These are phyloP conservation scores for Aspergillus nidulans DNA, from an alignment of 495 filamentous ascomycete species.

Conservation along the genomic window DNA sequence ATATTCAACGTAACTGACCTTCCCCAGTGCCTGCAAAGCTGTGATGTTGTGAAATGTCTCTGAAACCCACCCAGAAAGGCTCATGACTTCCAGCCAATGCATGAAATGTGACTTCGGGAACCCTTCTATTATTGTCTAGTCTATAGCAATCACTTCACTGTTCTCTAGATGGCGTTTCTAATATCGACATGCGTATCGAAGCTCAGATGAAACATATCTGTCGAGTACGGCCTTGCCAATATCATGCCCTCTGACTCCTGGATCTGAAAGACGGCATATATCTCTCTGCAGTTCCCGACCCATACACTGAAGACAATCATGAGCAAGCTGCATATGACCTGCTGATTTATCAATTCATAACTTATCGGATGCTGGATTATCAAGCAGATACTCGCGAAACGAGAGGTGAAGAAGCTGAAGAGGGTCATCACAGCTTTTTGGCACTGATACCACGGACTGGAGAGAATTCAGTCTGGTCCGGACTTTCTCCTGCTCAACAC, in stretches of 20 bases:
- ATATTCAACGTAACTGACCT: no score
- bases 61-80: no score
- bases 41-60: no score
- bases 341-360: conserved; percentile 28
- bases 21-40: no score
- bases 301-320: conserved; percentile 29
- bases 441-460: conserved; percentile 22
- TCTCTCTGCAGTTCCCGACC: conserved; percentile 24
- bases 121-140: conserved; percentile 1
- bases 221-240: conserved; percentile 19
- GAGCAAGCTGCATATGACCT: not conserved
- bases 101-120: no score
- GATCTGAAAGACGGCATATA: conserved; percentile 32
- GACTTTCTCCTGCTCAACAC: not conserved
- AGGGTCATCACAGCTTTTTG: conserved; percentile 15
- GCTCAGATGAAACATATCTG: conserved; percentile 21
- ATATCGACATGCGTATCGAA: conserved; percentile 44
- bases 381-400: conserved; percentile 27
- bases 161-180: conserved; percentile 40
- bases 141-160: conserved; percentile 17
- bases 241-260: conserved; percentile 18
- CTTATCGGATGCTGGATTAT: conserved; percentile 5
- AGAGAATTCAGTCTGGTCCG: conserved; percentile 12
- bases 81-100: no score
- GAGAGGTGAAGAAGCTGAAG: conserved; percentile 22